Evolutionary conservation across 192 early-diverging fungal species (phyloP), one percentile per base, ranked within the genome.

Genomic region (Geosiphon pyriformis): DNA sequence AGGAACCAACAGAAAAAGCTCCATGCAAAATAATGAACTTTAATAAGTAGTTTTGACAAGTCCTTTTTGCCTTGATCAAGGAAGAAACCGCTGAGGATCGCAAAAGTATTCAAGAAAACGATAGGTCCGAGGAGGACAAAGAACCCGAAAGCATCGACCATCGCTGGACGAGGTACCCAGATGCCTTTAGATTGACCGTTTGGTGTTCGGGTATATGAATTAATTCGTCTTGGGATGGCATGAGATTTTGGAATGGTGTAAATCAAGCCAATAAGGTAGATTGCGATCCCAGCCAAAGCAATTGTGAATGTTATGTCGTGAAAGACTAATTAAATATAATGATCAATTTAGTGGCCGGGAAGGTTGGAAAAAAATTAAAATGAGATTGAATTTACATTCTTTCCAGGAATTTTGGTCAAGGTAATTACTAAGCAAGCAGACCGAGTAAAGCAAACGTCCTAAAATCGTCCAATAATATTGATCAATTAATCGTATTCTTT

Each of bases 1-100:
- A 59, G n/a, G 3, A 59, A 33, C 57, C 57, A 59, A 59, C 57
- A 59, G 15, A 59, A 59, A 59, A 59, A 59, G 27, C 57, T 59
- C 57, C 57, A 59, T 26, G 22, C 15, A 30, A 59, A 17, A 33
- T 59, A 59, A 59, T 59, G 57, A 7, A 59, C 0, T 3, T 7
- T 59, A 32, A 59, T 31, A 27, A 27, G 34, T 26, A 34, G 2
- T 32, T 59, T 22, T n/a, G 57, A 27, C 6, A 18, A 0, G 29
- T 31, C 15, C 15, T 0, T 31, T 2, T 32, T 22, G 0, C 30
- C 57, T 1, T 34, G 7, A 22, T 59, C 57, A 18, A 34, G n/a
- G 22, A 33, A 59, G 11, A 59, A 2, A 8, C 57, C 57, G 2
- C 30, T 26, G 20, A 59, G n/a, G 4, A 59, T 59, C 1, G 57